Conservation (phyloP, 2,329 filamentous ascomycete genomes). For the Colletotrichum salicis region DNA sequence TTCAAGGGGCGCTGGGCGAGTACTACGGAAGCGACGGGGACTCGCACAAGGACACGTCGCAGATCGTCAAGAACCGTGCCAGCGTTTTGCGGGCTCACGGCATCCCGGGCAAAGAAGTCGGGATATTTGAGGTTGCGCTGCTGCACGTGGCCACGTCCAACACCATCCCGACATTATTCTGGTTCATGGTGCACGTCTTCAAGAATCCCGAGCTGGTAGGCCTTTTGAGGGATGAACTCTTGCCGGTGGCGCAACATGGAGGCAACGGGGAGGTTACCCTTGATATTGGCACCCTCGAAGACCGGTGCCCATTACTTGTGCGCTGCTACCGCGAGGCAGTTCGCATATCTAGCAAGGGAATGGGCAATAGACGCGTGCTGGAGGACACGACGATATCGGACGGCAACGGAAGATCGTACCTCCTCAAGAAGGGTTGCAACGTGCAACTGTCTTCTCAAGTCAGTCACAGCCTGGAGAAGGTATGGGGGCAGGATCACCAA, state of each 20-base stretch:
- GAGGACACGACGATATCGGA: constrained; percentile 48
- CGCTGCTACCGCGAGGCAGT: constrained; percentile 58
- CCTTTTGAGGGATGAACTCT: constrained; percentile 42
- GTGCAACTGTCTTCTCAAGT: constrained; percentile 41
- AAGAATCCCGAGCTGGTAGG: constrained; percentile 40
- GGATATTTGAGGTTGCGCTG: constrained; percentile 44
- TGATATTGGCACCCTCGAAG: constrained; percentile 50
- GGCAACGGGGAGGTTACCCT: constrained; percentile 40
- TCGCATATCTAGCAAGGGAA: constrained; percentile 51
- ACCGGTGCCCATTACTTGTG: constrained; percentile 53
- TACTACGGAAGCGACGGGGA: constrained; percentile 47
- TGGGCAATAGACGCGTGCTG: constrained; percentile 52
- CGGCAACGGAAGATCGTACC: constrained; percentile 39
- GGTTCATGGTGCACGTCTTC: constrained; percentile 46
- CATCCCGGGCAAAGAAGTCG: constrained; percentile 43
- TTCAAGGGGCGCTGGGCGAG: constrained; percentile 41
- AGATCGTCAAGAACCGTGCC: constrained; percentile 44
- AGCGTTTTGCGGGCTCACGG: constrained; percentile 42
- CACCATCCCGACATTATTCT: constrained; percentile 51
- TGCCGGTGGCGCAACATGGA: constrained; percentile 27
- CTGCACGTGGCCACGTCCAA: constrained; percentile 46
- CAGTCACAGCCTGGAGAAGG: constrained; percentile 37
- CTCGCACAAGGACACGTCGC: constrained; percentile 40
- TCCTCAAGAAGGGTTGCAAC: constrained; percentile 44
- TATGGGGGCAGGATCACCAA: constrained; percentile 35